Conservation (phyloP, 1,284 basidiomycete genomes). For the Pseudozyma thailandica region DNA sequence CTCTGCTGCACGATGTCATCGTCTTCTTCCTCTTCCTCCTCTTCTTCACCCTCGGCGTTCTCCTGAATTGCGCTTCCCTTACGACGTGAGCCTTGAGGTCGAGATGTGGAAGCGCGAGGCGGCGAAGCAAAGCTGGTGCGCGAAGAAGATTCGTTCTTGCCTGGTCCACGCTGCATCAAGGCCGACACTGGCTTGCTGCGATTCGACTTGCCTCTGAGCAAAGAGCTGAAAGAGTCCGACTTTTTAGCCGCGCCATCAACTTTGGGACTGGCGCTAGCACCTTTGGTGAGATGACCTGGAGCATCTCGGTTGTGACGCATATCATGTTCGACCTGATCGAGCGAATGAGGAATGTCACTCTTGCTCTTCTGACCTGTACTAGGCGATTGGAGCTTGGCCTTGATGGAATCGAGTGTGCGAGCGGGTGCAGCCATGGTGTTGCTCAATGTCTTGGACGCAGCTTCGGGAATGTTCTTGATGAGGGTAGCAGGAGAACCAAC, state of each 20-base stretch:
- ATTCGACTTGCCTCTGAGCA: slow-evolving; percentile 10
- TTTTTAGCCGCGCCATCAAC: neutral
- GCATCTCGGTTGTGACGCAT: slow-evolving; percentile 23
- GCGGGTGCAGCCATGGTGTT: slow-evolving; percentile 26
- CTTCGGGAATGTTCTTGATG: slow-evolving; percentile 32
- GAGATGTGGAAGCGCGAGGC: slow-evolving; percentile 1
- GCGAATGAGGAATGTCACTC: slow-evolving; percentile 25
- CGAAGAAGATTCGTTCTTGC: slow-evolving; percentile 1
- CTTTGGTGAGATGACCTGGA: slow-evolving; percentile 13
- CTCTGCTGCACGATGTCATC: slow-evolving; percentile 24
- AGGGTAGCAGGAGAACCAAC: slow-evolving; percentile 9
- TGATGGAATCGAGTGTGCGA: slow-evolving; percentile 34
- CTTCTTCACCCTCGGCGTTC: neutral
- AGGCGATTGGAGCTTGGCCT: slow-evolving; percentile 24
- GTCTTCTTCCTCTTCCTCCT: slow-evolving; percentile 35
- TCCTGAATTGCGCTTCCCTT: slow-evolving; percentile 5
- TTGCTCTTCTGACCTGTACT: slow-evolving; percentile 39
- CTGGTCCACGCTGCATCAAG: slow-evolving; percentile 14
- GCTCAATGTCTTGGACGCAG: slow-evolving; percentile 16
- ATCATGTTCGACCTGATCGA: slow-evolving; percentile 22
- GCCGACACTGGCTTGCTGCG: neutral
- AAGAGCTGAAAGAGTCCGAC: slow-evolving; percentile 15
- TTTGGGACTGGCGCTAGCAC: neutral
- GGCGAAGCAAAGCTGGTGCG: neutral
- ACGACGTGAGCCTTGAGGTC: slow-evolving; percentile 1